phyloP scores from a whole-genome alignment of 257 asterid genomes.

The Solanum chmielewskii region DNA sequence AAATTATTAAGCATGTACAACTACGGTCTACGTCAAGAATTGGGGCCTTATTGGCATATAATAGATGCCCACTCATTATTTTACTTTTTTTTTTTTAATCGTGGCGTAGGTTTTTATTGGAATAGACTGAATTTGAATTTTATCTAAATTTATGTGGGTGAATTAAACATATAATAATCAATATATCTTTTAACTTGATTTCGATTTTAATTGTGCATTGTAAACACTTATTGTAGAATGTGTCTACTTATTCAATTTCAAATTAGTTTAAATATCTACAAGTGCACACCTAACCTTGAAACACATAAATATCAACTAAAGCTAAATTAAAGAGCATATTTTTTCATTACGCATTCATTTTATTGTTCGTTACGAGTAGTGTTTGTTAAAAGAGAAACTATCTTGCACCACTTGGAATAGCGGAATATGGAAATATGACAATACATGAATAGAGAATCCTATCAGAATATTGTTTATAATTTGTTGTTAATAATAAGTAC shows the following conservation, averaged over 20 bases:
- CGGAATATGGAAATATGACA: background rate
- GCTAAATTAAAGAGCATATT: too few species aligned
- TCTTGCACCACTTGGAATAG: background rate
- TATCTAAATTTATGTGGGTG: background rate
- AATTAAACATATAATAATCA: too few species aligned
- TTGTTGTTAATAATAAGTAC: background rate
- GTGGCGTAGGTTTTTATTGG: background rate
- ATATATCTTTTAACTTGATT: too few species aligned
- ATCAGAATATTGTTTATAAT: too few species aligned
- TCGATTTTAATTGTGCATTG: too few species aligned
- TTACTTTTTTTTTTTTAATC: background rate
- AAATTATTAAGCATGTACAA: background rate
- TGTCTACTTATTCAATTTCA: too few species aligned
- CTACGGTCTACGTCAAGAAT: background rate
- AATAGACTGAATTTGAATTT: too few species aligned
- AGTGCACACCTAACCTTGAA: fast-evolving
- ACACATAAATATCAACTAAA: too few species aligned
- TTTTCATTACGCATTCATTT: too few species aligned
- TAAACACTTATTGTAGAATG: too few species aligned
- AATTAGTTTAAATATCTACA: too few species aligned
- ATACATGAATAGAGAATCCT: background rate
- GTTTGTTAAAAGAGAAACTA: background rate
- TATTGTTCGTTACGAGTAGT: background rate
- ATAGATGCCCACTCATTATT: background rate
- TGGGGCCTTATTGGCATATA: background rate